These are phyloP conservation scores for Dissoconium aciculare DNA, from an alignment of 2,329 filamentous ascomycete species.

Conservation along the genomic window DNA sequence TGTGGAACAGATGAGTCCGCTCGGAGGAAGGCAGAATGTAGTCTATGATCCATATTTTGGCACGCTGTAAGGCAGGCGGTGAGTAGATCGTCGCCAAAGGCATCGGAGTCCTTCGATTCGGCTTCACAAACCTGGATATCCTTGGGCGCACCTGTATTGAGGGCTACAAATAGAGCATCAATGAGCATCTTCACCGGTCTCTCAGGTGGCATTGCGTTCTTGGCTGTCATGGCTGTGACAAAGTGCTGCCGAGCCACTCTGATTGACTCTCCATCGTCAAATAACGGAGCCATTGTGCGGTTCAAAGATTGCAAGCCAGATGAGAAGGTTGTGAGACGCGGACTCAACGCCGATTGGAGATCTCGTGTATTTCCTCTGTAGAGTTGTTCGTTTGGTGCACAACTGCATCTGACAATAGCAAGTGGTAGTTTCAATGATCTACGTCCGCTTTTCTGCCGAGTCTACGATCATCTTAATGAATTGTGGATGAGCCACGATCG, in stretches of 20 bases:
- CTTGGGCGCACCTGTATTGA: background rate
- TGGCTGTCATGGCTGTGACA: background rate
- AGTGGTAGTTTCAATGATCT: too few species aligned
- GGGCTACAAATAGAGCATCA: background rate
- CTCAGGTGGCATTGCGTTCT: background rate
- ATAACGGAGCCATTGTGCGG: background rate
- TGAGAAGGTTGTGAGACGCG: too few species aligned
- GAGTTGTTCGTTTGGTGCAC: too few species aligned
- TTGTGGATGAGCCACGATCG: too few species aligned
- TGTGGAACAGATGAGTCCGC: background rate
- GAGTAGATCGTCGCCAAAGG: too few species aligned
- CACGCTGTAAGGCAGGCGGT: background rate
- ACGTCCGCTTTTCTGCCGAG: too few species aligned
- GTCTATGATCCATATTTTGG: background rate
- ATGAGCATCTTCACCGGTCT: background rate
- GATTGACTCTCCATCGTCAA: background rate
- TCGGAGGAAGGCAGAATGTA: background rate
- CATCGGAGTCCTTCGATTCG: too few species aligned
- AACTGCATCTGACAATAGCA: too few species aligned
- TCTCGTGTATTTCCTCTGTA: too few species aligned
- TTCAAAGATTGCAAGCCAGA: too few species aligned
- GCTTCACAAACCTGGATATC: constrained; percentile 1
- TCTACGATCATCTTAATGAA: too few species aligned
- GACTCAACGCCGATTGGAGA: too few species aligned
- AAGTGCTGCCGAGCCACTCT: background rate